phyloP scores from a whole-genome alignment of 257 asterid genomes.

The Nemophila menziesii region DNA sequence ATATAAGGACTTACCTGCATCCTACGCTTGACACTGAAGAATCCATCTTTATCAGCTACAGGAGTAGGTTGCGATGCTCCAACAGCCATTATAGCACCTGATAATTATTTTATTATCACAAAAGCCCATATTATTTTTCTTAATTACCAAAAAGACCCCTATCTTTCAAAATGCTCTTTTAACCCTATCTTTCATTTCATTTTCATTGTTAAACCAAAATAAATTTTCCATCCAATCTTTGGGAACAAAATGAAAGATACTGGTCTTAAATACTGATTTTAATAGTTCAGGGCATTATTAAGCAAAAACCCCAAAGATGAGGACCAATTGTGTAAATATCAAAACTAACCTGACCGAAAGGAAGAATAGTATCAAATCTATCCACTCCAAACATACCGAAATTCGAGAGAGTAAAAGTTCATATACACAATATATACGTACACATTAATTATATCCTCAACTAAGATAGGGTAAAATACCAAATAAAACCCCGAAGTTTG shows the following conservation, averaged over 20 bases:
- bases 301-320: background rate
- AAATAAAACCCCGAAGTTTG: background rate
- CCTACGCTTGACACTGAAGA: constrained; percentile 53
- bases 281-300: too few species aligned
- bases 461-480: too few species aligned
- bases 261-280: too few species aligned
- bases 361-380: constrained; percentile 88
- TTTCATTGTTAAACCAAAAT: too few species aligned
- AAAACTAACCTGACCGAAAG: constrained; percentile 73
- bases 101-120: constrained; percentile 2
- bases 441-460: background rate
- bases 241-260: too few species aligned
- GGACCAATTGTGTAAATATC: background rate
- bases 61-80: constrained; percentile 83
- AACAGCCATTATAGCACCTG: constrained; percentile 95
- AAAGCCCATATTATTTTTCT: background rate
- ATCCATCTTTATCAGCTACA: constrained; percentile 58
- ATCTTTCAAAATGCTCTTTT: too few species aligned
- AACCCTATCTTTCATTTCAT: too few species aligned
- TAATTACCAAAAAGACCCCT: too few species aligned
- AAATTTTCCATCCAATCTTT: too few species aligned
- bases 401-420: constrained; percentile 80
- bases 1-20: too few species aligned
- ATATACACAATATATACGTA: constrained; percentile 18
- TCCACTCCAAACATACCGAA: constrained; percentile 97